Conservation (phyloP, 345 rosid species). For the Hypericum perforatum region DNA sequence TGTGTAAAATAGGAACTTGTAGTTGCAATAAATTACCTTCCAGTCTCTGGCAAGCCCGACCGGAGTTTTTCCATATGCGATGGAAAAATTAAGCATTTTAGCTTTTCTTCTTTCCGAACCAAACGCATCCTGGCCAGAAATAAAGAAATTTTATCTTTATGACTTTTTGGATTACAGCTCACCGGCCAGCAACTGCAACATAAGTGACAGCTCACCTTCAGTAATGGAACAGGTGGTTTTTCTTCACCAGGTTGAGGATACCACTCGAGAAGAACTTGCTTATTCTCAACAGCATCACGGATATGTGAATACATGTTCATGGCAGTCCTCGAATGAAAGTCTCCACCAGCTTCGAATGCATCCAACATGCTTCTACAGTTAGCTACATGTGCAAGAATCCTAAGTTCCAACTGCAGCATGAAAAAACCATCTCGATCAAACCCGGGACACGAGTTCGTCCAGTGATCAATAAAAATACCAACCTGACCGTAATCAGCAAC, state of each 20-base stretch:
- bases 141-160: not conserved
- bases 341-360: slow-evolving; percentile 96
- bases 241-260: slow-evolving; percentile 85
- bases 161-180: not conserved
- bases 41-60: slow-evolving; percentile 83
- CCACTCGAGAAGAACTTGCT: slow-evolving; percentile 88
- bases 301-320: slow-evolving; percentile 95
- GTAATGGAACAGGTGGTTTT: slow-evolving; percentile 82
- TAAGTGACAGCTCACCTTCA: slow-evolving; percentile 48
- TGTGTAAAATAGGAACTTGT: slow-evolving; percentile 2
- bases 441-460: slow-evolving; percentile 1
- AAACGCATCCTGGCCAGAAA: slow-evolving; percentile 46
- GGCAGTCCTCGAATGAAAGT: slow-evolving; percentile 96
- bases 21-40: slow-evolving; percentile 46
- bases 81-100: slow-evolving; percentile 97
- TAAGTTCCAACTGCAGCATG: slow-evolving; percentile 72
- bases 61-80: slow-evolving; percentile 93
- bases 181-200: not conserved
- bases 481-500: slow-evolving; percentile 99
- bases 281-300: slow-evolving; percentile 61
- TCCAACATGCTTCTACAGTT: slow-evolving; percentile 90
- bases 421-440: slow-evolving; percentile 19
- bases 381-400: slow-evolving; percentile 94
- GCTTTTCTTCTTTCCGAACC: slow-evolving; percentile 86
- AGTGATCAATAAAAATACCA: slow-evolving; percentile 17